Conservation (phyloP, 306 rosid genomes). For the Cajanus cajan region DNA sequence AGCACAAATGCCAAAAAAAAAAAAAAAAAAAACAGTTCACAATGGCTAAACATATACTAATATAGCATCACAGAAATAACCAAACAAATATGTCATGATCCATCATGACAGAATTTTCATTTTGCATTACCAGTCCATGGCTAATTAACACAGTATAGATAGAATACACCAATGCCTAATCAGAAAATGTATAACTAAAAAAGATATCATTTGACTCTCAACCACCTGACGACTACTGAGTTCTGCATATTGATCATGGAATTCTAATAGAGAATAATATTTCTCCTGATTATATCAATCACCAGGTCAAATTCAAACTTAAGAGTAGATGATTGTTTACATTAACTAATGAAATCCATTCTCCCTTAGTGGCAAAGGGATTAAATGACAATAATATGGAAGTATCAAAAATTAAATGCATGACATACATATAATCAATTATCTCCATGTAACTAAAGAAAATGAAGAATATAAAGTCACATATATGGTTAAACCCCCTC, state of each 20-base stretch:
- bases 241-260: conserved; percentile 10
- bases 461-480: not conserved
- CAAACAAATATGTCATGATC: not conserved
- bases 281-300: not conserved
- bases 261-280: not conserved
- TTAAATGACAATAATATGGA: conserved; percentile 1
- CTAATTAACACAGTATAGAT: not conserved
- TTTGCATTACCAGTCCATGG: not conserved
- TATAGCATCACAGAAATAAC: not conserved
- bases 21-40: not conserved
- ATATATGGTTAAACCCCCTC: conserved; percentile 16
- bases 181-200: not conserved
- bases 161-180: not conserved
- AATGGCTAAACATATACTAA: not conserved
- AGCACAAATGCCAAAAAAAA: not conserved
- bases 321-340: not conserved
- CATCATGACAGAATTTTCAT: not conserved
- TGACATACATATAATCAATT: not conserved
- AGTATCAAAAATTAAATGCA: conserved; percentile 22
- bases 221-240: not conserved
- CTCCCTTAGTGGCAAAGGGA: not conserved
- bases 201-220: not conserved
- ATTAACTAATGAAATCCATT: not conserved
- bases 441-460: conserved; percentile 1
- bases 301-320: not conserved